Evolutionary conservation across 805 yeast genomes (phyloP), one percentile per base, ranked within the genome.

Genomic region (Candida krabiensis): DNA sequence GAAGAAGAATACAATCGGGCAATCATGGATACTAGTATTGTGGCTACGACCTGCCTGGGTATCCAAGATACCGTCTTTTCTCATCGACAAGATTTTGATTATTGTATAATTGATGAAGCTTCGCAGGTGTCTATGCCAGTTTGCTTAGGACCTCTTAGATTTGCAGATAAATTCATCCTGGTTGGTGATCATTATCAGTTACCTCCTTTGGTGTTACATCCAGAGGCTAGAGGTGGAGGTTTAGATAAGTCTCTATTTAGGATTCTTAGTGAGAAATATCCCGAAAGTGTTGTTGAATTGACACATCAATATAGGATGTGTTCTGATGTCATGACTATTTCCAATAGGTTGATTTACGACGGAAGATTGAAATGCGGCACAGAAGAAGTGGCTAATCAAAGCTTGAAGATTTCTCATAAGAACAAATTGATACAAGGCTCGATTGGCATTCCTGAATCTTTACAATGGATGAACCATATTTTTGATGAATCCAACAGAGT

Each of bases 121-220:
- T 89, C 97, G 1, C 99, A 93, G 55, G 86, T 91, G 0, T 83
- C 97, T 0, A 71, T 91, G 71, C 99, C 99, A 0, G 72, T 86
- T 5, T 85, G 95, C 50, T 60, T 93, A 19, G 99, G 98, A 0
- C 98, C 99, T 0, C 60, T 93, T 32, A 62, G 89, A 22, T 77
- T 75, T 47, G 82, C 89, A 23, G 82, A 83, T 30, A 85, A 76
- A 59, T 93, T 91, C 57, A 73, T 93, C 1, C 70, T 93, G 43
- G 97, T 93, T n/a, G 99, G 99, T 8, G 99, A 93, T 58, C 98
- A 93, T 59, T 79, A 75, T 47, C 99, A 93, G 60, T 67, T 93
- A 18, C 95, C 97, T 3, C 99, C 99, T 1, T 67, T 93, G 35
- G 89, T 93, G 1, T 71, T 75, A 18, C 79, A 79, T 50, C 74